Base-by-base conservation (phyloP, 345 rosid species). In the Nasturtium officinale region DNA sequence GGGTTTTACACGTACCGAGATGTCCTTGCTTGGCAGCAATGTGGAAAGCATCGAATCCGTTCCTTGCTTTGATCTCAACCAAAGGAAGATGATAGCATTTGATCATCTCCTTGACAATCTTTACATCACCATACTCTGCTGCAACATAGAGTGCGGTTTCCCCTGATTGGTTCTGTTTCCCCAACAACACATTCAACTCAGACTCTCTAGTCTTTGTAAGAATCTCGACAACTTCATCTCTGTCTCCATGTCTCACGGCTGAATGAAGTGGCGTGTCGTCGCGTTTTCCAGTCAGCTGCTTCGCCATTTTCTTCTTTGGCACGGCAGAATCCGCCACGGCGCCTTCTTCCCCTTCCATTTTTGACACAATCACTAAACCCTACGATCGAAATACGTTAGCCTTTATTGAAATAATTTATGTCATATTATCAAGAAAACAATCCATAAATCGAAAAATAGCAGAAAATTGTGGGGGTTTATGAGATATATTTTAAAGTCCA, bases 21-120 rank as follows among this genome's bases (percentile, higher is more conserved):
- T 90, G 88, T 21, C 97, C 97, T 85, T 89, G 96, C 83, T 95
- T 95, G 10, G 97, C 96, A 74, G 97, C 97, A 76, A 91, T 87
- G 78, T 91, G 97, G 64, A 95, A 85, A 18, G 99, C 97, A 74
- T 95, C 99, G 30, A 89, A 95, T 0, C 99, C 99, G 21, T 95
- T 95, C 64, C 90, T 82, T 7, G 97, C 97, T 82, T 85, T 95
- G 85, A 88, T 91, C 18, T 89, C 87, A 51, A 96, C 96, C 32
- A 81, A 80, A 16, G 80, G 72, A 47, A 95, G 90, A 80, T 91
- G 93, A 65, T 86, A 91, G 75, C 83, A 82, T 7, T 81, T 80
- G 32, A 95, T 89, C 96, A 95, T 85, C 84, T 85, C 93, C 60
- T 87, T 83, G 10, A 91, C 89, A 55, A 91, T 69, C 69, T 88